A percentile compares a stretch with the other conserved stretches of the same genome.
These are phyloP conservation scores for Flaveria linearis DNA, from an alignment of 129 eudicot species.

Conservation along the genomic window DNA sequence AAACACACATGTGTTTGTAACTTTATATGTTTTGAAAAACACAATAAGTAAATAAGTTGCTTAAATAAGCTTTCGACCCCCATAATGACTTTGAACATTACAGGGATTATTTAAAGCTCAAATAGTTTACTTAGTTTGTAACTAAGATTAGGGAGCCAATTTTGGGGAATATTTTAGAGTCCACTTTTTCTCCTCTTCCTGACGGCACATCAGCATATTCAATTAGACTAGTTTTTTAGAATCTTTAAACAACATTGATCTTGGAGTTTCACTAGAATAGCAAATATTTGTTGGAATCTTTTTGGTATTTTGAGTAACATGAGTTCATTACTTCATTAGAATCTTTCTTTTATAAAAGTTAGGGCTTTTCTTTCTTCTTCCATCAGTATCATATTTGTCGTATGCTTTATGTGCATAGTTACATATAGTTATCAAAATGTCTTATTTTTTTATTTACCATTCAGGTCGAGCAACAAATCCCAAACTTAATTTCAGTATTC, in stretches of 20 bases:
- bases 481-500: too few species aligned
- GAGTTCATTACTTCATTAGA: conserved; percentile 1
- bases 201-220: not conserved
- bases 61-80: not conserved
- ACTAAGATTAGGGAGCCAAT: conserved; percentile 1
- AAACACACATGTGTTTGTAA: not conserved
- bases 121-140: not conserved
- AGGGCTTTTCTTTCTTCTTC: not conserved
- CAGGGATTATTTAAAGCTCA: not conserved
- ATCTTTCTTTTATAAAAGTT: not conserved
- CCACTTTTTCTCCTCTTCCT: not conserved
- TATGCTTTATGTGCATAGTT: not conserved
- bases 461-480: conserved; percentile 77
- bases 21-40: not conserved
- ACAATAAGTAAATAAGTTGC: not conserved
- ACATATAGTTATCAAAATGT: not conserved
- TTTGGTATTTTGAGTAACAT: not conserved
- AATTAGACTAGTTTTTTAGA: not conserved
- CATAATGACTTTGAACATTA: conserved; percentile 1
- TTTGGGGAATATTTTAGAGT: not conserved
- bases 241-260: too few species aligned
- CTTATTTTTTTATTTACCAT: not conserved
- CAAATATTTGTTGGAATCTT: not conserved
- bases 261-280: too few species aligned
- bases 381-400: not conserved